Base-by-base conservation (phyloP, 2,329 filamentous ascomycete species). In the Fusarium sp. region DNA sequence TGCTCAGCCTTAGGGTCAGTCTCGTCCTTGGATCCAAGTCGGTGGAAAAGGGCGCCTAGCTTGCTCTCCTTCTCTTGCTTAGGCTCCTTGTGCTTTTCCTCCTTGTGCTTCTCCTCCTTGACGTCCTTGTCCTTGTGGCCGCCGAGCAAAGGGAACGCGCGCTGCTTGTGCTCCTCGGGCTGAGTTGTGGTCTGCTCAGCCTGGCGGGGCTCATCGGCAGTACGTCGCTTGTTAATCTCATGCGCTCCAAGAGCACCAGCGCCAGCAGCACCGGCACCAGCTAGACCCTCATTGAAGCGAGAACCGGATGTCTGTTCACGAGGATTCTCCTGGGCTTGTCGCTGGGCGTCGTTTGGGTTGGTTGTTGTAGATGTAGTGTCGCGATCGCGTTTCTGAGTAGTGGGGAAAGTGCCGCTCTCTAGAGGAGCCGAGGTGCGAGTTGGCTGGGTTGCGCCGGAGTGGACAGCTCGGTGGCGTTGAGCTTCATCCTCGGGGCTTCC, bases 131-230 rank as follows among this genome's bases (percentile, higher is more conserved):
- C 59, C 36, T 69, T 69, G 20, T 60, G 56, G 1, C 52, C 46
- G 5, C 55, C 50, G 6, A 72, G 43, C 2, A 72, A 45, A 5
- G 69, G 63, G 18, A 72, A 72, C 11, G 59, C 55, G 14, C 69
- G 46, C 1, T 46, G 46, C 46, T 72, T 57, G 38, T 65, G 62
- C 5, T 72, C 58, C 6, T 69, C 51, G 5, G 42, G 38, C 13
- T 64, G 44, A 0, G 52, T 3, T 24, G 34, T 31, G 8, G 48
- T 53, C 11, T 49, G 51, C 0, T 54, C 42, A 5, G 17, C 14
- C 11, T 38, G 34, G 31, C 24, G 33, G 2, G 38, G n/a, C 5
- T 71, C 50, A 3, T 64, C 55, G 2, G 11, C 36, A 4, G 49
- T 20, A 1, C 38, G 66, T 17, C 38, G 18, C 46, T 66, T 61